phyloP scores from a whole-genome alignment of 179 eudicot species.

The Pouteria campechiana region DNA sequence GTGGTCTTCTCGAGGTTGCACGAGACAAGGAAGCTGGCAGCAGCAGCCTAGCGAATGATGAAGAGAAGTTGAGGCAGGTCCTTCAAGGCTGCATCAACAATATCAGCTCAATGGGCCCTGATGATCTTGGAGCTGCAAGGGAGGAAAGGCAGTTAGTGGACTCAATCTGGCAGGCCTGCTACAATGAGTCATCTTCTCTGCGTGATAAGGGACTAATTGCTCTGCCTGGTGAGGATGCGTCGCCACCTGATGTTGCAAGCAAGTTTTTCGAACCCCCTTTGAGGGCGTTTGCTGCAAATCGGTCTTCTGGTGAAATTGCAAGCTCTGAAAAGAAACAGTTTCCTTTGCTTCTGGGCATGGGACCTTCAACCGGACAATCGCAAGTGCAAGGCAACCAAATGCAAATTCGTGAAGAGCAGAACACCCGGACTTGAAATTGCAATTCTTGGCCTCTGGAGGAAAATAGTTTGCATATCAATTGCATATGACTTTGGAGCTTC shows the following conservation, averaged over 20 bases:
- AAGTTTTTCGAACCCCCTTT: slow-evolving; percentile 75
- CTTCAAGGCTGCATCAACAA: slow-evolving; percentile 53
- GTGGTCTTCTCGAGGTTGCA: slow-evolving; percentile 62
- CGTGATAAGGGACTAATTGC: slow-evolving; percentile 66
- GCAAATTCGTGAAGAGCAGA: too few relatives aligned
- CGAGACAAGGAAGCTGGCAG: slow-evolving; percentile 17
- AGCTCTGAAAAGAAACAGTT: slow-evolving; percentile 41
- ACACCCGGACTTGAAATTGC: too few relatives aligned
- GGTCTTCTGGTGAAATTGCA: slow-evolving; percentile 12
- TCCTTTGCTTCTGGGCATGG: slow-evolving; percentile 51
- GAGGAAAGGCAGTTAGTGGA: slow-evolving; percentile 87
- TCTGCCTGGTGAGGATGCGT: slow-evolving; percentile 70
- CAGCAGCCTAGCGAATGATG: slow-evolving; percentile 23
- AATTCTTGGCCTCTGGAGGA: too few relatives aligned
- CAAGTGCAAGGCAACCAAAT: slow-evolving; percentile 2
- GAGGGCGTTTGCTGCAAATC: slow-evolving; percentile 61
- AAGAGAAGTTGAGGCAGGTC: slow-evolving; percentile 51
- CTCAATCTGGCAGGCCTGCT: slow-evolving; percentile 58
- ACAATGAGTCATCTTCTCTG: slow-evolving; percentile 64
- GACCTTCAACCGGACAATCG: slow-evolving; percentile 9
- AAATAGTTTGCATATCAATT: too few relatives aligned
- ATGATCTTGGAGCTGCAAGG: slow-evolving; percentile 55
- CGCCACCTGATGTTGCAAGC: slow-evolving; percentile 85
- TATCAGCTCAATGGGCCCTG: slow-evolving; percentile 58
- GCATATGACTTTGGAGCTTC: too few relatives aligned